Percentiles rank a stretch among this genome's conserved stretches.
phyloP scores from a whole-genome alignment of 2,329 filamentous ascomycete species.

The Exutisphaerella laricina region DNA sequence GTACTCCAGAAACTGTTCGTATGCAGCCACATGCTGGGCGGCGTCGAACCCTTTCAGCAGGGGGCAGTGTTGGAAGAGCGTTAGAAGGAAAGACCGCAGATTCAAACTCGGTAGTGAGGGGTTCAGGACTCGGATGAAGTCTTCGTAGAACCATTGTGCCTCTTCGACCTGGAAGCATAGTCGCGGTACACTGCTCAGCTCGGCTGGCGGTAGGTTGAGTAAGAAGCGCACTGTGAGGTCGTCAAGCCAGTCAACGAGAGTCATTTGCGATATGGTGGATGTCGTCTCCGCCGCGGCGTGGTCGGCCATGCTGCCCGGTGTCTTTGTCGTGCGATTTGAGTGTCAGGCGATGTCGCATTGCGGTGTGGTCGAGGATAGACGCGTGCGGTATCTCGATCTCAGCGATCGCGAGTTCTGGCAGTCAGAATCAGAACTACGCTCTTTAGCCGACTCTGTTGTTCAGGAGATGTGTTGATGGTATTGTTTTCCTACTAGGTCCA shows the following conservation, averaged over 20 bases:
- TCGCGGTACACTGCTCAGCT: constrained; percentile 81
- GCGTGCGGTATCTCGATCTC: too few species aligned
- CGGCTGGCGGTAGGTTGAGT: constrained; percentile 88
- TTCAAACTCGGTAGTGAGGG: constrained; percentile 75
- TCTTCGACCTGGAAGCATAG: constrained; percentile 99
- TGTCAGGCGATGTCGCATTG: constrained; percentile 19
- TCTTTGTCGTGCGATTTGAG: constrained; percentile 34
- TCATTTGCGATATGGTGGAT: constrained; percentile 68
- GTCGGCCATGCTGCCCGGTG: constrained; percentile 35
- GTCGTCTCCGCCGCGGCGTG: constrained; percentile 6
- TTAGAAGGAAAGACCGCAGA: constrained; percentile 76
- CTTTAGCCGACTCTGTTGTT: too few species aligned
- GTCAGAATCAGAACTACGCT: too few species aligned
- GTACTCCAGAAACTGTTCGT: constrained; percentile 87
- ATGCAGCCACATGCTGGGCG: constrained; percentile 73
- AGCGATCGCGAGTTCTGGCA: too few species aligned
- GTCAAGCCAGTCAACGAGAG: constrained; percentile 93
- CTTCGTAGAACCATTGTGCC: constrained; percentile 99
- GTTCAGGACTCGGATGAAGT: constrained; percentile 84
- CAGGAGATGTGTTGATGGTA: too few species aligned
- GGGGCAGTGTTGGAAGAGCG: constrained; percentile 91
- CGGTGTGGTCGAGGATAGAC: constrained; percentile 4
- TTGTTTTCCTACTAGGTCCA: too few species aligned
- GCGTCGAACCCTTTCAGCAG: constrained; percentile 75
- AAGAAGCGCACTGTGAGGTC: constrained; percentile 97